Evolutionary conservation across 768 basidiomycete genomes (phyloP).

Genomic region (Lanmaoa pseudosensibilis): DNA sequence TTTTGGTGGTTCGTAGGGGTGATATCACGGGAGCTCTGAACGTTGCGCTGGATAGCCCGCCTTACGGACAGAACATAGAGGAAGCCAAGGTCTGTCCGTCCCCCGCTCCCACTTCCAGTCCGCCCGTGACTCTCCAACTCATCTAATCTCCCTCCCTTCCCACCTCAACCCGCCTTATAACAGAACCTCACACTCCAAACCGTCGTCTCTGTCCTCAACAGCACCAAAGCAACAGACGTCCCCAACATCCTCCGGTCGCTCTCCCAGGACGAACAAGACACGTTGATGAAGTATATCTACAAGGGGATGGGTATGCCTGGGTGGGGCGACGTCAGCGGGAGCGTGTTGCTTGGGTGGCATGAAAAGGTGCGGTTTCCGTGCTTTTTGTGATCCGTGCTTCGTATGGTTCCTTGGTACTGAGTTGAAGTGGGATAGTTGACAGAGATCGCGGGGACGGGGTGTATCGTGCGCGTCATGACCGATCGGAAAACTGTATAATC

Average conservation of each 20-base stretch:
- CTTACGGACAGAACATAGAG: constrained; percentile 85
- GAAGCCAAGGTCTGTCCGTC: constrained; percentile 74
- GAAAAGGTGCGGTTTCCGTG: constrained; percentile 67
- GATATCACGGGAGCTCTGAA: constrained; percentile 75
- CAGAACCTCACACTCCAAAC: constrained; percentile 80
- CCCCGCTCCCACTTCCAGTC: no score
- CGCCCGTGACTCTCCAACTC: no score
- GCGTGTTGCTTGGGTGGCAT: constrained; percentile 81
- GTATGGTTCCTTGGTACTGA: background rate
- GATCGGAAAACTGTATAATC: constrained; percentile 57
- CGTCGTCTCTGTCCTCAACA: constrained; percentile 87
- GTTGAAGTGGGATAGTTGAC: constrained; percentile 60
- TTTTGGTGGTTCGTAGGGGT: constrained; percentile 47
- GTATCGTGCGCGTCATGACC: constrained; percentile 87
- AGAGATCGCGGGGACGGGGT: constrained; percentile 91
- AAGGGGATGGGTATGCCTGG: constrained; percentile 84
- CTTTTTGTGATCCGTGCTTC: no score
- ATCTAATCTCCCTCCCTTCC: background rate
- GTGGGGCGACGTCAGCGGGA: constrained; percentile 62
- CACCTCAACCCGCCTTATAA: background rate
- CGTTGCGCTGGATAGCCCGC: constrained; percentile 71
- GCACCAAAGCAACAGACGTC: constrained; percentile 89
- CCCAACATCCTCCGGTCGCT: constrained; percentile 70
- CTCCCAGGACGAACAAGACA: constrained; percentile 76
- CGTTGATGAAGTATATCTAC: constrained; percentile 97